Conservation (phyloP, 345 rosid species). For the Lumnitzera littorea region DNA sequence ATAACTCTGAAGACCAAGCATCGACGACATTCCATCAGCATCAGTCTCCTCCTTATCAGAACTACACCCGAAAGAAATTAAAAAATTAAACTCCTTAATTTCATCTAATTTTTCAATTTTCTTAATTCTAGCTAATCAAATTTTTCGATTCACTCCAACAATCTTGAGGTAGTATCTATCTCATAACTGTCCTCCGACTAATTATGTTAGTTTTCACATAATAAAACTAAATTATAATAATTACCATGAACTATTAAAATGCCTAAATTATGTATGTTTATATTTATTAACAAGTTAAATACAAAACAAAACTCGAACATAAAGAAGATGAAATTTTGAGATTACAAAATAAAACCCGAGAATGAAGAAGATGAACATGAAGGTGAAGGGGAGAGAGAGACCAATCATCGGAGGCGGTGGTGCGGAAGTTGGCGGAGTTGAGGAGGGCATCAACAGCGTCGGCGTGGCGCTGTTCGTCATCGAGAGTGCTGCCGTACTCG, state of each 20-base stretch:
- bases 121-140: neutral
- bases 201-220: too few relatives aligned
- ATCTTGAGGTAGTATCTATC: too few relatives aligned
- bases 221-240: too few relatives aligned
- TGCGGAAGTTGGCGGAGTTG: constrained; percentile 49
- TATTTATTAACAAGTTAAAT: neutral
- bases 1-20: constrained; percentile 91
- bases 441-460: constrained; percentile 92
- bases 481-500: constrained; percentile 96
- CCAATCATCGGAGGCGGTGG: constrained; percentile 76
- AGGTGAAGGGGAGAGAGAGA: neutral
- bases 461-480: constrained; percentile 96
- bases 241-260: too few relatives aligned
- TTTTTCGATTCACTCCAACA: too few relatives aligned
- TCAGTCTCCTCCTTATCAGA: constrained; percentile 92
- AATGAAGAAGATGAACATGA: neutral
- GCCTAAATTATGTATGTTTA: too few relatives aligned
- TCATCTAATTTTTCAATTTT: neutral
- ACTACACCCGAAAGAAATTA: constrained; percentile 28
- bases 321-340: too few relatives aligned
- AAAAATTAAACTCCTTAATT: too few relatives aligned
- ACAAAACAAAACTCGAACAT: too few relatives aligned
- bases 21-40: constrained; percentile 67
- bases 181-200: too few relatives aligned
- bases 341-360: neutral